These are phyloP conservation scores for Leptodermis oblonga DNA, from an alignment of 257 asterid species.

Conservation along the genomic window DNA sequence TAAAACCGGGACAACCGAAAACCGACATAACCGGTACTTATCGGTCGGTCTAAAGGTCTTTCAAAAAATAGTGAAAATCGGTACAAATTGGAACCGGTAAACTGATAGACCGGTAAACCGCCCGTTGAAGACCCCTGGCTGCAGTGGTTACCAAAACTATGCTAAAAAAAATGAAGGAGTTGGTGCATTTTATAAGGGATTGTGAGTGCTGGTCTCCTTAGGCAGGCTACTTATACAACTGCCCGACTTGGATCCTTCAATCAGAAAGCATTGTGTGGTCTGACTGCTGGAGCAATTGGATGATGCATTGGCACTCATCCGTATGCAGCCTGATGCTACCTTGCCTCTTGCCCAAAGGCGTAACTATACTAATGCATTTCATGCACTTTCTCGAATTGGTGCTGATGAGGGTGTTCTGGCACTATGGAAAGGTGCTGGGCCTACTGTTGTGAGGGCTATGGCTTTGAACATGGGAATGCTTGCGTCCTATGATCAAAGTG, in stretches of 20 bases:
- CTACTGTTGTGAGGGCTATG: slow-evolving; percentile 99
- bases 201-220: slow-evolving; percentile 94
- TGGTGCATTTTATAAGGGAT: slow-evolving; percentile 93
- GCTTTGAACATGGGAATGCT: slow-evolving; percentile 99
- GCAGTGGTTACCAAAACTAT: slow-evolving; percentile 58
- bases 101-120: no score
- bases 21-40: no score
- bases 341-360: slow-evolving; percentile 81
- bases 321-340: slow-evolving; percentile 99
- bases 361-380: slow-evolving; percentile 76
- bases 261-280: slow-evolving; percentile 93
- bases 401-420: slow-evolving; percentile 86
- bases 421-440: slow-evolving; percentile 99
- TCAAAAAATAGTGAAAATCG: no score
- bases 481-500: slow-evolving; percentile 92
- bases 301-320: slow-evolving; percentile 87
- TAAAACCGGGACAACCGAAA: no score
- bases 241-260: slow-evolving; percentile 94
- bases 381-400: slow-evolving; percentile 72
- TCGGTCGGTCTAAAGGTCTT: no score
- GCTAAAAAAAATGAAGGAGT: slow-evolving; percentile 81
- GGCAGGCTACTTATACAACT: slow-evolving; percentile 97
- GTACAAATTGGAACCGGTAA: no score
- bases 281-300: slow-evolving; percentile 98
- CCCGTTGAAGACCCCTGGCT: no score